Base-by-base conservation (phyloP, 495 filamentous ascomycete species). In the Chaetomium tenue region DNA sequence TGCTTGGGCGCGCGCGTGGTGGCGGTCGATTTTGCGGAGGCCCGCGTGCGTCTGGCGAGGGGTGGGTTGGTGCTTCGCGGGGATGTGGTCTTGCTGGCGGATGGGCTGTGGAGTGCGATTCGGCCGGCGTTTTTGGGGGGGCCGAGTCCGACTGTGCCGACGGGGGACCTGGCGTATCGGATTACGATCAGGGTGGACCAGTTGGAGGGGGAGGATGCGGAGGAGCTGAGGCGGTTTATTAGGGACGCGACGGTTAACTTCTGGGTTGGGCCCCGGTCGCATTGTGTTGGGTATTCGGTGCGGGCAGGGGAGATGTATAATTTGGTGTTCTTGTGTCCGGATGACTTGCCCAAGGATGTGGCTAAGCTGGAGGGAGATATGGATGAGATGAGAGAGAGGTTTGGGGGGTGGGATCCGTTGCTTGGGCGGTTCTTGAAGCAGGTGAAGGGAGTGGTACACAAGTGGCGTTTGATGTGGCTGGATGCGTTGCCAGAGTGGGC, bases 241-340 rank as follows among this genome's bases (percentile, higher is more conserved):
- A 57, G 70, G 8, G 75, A 84, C 22, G 82, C 87, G 0, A 80
- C 81, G 18, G 87, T 90, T 16, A 82, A 89, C 63, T 88, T 90
- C 68, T 92, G 89, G 89, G 70, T 90, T 30, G 89, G 89, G 0
- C 85, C 86, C 2, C 62, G 71, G 12, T 76, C 75, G 7, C 87
- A 88, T 64, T 80, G 82, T 3, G 84, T 87, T 2, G 83, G 80
- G 26, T 88, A 88, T 61, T 76, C 83, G 13, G 75, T 88, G 33
- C 74, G 79, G 54, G 79, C 70, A 7, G 82, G 81, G 22, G 67
- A 71, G 0, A 70, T 83, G 30, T 87, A 83, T 66, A 88, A 88
- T 64, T 77, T 88, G 28, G 86, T 88, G 2, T 71, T 86, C 7
- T 66, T 83, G 20, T 78, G 79, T 50, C 82, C 82, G 0, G 82